Percentiles rank a stretch among this genome's conserved stretches.
These are phyloP conservation scores for Hymenoscyphus repandus DNA, from an alignment of 2,329 filamentous ascomycete species.

Conservation along the genomic window DNA sequence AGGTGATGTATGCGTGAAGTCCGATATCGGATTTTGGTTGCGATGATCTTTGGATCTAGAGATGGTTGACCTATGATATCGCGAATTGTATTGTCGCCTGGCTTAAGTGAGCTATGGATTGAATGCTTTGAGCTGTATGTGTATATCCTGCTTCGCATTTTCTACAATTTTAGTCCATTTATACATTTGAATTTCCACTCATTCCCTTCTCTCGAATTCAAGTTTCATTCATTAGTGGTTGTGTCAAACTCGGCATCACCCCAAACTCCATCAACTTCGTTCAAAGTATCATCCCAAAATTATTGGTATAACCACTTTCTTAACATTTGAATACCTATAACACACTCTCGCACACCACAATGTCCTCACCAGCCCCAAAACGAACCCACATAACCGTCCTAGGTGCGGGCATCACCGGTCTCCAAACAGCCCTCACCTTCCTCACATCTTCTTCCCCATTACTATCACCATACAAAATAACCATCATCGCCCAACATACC, in stretches of 20 bases:
- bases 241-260: neutral
- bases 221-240: too few species aligned
- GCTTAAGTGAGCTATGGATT: too few species aligned
- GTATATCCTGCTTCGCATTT: too few species aligned
- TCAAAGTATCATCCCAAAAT: neutral
- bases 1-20: neutral
- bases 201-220: too few species aligned
- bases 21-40: neutral
- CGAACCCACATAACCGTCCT: conserved; percentile 19
- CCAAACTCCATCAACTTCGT: neutral
- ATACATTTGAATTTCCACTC: too few species aligned
- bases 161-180: too few species aligned
- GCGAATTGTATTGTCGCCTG: too few species aligned
- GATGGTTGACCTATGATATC: neutral
- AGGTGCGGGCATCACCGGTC: conserved; percentile 41
- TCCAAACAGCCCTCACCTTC: conserved; percentile 40
- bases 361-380: neutral
- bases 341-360: neutral
- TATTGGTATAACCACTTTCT: neutral
- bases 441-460: conserved; percentile 37
- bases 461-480: conserved; percentile 34
- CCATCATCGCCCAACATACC: conserved; percentile 38
- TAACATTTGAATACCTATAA: neutral
- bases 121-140: too few species aligned
- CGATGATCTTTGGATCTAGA: neutral